Evolutionary conservation across 2,329 filamentous ascomycete genomes (phyloP).

Genomic region (Aspergillus novoparasiticus): DNA sequence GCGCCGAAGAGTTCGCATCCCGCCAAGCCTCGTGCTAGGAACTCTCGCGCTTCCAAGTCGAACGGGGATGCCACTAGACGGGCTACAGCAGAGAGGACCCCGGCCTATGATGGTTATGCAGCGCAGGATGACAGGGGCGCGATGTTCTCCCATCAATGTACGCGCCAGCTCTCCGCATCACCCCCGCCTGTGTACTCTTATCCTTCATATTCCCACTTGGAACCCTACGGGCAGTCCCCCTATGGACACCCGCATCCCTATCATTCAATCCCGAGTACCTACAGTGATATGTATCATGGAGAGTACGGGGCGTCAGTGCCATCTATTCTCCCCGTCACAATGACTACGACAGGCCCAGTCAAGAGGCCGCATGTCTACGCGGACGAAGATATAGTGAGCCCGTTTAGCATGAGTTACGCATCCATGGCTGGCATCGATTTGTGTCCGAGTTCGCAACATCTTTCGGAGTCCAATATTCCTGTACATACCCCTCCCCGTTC

Average conservation of each 20-base stretch:
- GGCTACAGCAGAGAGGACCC: slow-evolving; percentile 33
- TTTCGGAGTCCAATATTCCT: slow-evolving; percentile 43
- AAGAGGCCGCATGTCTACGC: slow-evolving; percentile 57
- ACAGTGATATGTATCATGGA: slow-evolving; percentile 37
- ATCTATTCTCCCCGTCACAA: slow-evolving; percentile 50
- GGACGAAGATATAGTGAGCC: slow-evolving; percentile 59
- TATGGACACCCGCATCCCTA: slow-evolving; percentile 41
- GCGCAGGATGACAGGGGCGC: slow-evolving; percentile 49
- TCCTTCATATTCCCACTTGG: slow-evolving; percentile 50
- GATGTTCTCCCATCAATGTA: slow-evolving; percentile 62
- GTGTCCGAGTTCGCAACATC: slow-evolving; percentile 35
- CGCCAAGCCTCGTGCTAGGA: slow-evolving; percentile 30
- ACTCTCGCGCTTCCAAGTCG: slow-evolving; percentile 29
- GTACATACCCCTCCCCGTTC: slow-evolving; percentile 44
- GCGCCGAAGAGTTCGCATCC: slow-evolving; percentile 26
- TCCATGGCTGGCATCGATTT: slow-evolving; percentile 61
- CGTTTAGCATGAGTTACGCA: slow-evolving; percentile 63
- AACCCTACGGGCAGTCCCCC: slow-evolving; percentile 42
- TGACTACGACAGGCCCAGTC: slow-evolving; percentile 41
- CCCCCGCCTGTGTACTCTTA: slow-evolving; percentile 60
- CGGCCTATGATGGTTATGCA: slow-evolving; percentile 37
- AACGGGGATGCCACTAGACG: slow-evolving; percentile 27
- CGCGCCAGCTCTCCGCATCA: slow-evolving; percentile 61
- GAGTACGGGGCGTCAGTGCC: slow-evolving; percentile 45
- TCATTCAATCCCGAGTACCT: slow-evolving; percentile 34